Conservation (phyloP, 2,329 filamentous ascomycete species). For the Microcyclosporella mali region DNA sequence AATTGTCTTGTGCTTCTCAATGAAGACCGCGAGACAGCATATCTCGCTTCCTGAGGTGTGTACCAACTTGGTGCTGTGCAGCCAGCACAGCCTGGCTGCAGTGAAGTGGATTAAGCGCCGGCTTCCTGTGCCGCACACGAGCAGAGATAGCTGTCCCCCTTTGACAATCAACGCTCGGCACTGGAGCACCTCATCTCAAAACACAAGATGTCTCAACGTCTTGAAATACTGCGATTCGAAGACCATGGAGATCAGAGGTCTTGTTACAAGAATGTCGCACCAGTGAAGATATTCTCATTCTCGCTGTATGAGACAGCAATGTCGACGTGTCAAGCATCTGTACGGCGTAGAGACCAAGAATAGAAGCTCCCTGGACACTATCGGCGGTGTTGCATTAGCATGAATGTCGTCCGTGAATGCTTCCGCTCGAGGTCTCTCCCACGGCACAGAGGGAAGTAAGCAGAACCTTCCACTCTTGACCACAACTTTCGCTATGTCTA, state of each 20-base stretch:
- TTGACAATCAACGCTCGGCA: neutral
- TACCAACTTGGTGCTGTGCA: too few species aligned
- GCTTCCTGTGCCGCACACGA: conserved; percentile 1
- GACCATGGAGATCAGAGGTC: too few species aligned
- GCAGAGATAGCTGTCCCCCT: neutral
- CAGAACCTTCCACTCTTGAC: too few species aligned
- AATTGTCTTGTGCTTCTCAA: too few species aligned
- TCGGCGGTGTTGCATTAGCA: too few species aligned
- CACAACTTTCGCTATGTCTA: too few species aligned
- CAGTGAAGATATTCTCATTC: neutral
- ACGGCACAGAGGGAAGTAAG: too few species aligned
- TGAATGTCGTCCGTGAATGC: too few species aligned
- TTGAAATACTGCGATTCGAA: neutral
- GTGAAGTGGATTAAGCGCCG: neutral
- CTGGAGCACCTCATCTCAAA: too few species aligned
- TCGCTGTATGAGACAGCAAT: neutral
- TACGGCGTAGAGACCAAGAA: neutral
- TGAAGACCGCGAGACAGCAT: too few species aligned
- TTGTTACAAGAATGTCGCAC: neutral
- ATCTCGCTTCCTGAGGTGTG: too few species aligned
- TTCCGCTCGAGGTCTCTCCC: too few species aligned
- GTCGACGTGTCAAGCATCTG: neutral
- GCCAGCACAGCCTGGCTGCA: neutral
- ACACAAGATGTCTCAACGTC: neutral
- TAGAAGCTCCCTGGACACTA: neutral